phyloP scores from a whole-genome alignment of 2,329 filamentous ascomycete species.

The Verticillium zaregamsianum region DNA sequence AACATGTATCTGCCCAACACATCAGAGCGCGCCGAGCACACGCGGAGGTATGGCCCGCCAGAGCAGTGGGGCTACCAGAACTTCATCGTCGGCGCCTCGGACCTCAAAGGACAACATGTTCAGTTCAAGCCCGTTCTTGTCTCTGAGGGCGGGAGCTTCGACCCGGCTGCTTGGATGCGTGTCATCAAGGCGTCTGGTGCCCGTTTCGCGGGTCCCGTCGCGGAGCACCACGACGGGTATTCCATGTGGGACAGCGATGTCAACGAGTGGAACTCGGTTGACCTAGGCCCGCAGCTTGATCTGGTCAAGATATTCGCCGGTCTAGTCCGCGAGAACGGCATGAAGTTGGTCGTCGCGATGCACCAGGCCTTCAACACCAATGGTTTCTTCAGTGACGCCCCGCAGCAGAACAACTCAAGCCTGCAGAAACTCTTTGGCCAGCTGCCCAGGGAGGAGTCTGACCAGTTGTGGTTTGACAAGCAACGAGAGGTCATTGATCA shows the following conservation, averaged over 20 bases:
- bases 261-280: slow-evolving; percentile 13
- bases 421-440: slow-evolving; percentile 11
- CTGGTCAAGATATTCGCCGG: slow-evolving; percentile 9
- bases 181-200: slow-evolving; percentile 10
- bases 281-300: slow-evolving; percentile 9
- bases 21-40: slow-evolving; percentile 2
- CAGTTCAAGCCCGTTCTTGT: slow-evolving; percentile 7
- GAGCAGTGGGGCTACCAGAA: slow-evolving; percentile 9
- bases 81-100: slow-evolving; percentile 8
- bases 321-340: slow-evolving; percentile 8
- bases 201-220: slow-evolving; percentile 10
- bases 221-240: slow-evolving; percentile 13
- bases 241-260: slow-evolving; percentile 13
- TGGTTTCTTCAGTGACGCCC: slow-evolving; percentile 10
- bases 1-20: slow-evolving; percentile 4
- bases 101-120: slow-evolving; percentile 4
- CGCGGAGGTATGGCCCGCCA: slow-evolving; percentile 4
- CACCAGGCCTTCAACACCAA: slow-evolving; percentile 15
- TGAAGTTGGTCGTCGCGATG: slow-evolving; percentile 13
- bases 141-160: slow-evolving; percentile 9
- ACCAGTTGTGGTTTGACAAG: slow-evolving; percentile 13
- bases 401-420: slow-evolving; percentile 9
- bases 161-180: slow-evolving; percentile 8
- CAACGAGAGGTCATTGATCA: slow-evolving; percentile 10
- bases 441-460: slow-evolving; percentile 7